These are phyloP conservation scores for Cochlearia excelsa DNA, from an alignment of 345 rosid genomes.

Conservation along the genomic window DNA sequence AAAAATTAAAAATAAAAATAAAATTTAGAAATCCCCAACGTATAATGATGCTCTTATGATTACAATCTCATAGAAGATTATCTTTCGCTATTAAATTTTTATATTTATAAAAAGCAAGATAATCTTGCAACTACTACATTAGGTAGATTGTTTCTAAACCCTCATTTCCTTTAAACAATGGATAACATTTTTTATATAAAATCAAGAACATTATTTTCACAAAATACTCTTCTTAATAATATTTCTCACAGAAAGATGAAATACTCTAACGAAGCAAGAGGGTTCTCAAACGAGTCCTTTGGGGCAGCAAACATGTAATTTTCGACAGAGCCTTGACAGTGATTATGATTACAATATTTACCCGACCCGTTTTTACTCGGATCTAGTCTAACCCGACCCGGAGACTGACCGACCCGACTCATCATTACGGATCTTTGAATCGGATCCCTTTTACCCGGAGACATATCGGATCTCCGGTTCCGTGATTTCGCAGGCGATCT, in stretches of 20 bases:
- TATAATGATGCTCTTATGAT: too few relatives aligned
- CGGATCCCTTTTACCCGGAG: slow-evolving; percentile 52
- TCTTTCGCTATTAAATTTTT: too few relatives aligned
- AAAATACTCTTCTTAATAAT: slow-evolving; percentile 6
- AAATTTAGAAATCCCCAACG: too few relatives aligned
- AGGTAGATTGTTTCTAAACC: too few relatives aligned
- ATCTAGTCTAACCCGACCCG: slow-evolving; percentile 51
- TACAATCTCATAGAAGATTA: too few relatives aligned
- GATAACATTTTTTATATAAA: too few relatives aligned
- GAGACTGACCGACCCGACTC: slow-evolving; percentile 46
- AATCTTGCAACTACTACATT: too few relatives aligned
- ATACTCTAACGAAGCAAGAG: slow-evolving; percentile 81
- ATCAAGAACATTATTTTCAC: slow-evolving; percentile 4
- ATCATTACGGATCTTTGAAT: slow-evolving; percentile 46
- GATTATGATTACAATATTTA: slow-evolving; percentile 8
- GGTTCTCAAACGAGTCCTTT: slow-evolving; percentile 71
- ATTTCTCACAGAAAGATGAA: slow-evolving; percentile 64
- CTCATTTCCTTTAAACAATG: too few relatives aligned
- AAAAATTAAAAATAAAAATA: too few relatives aligned
- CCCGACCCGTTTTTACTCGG: slow-evolving; percentile 33
- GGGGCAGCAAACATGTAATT: slow-evolving; percentile 10
- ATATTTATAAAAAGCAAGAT: too few relatives aligned
- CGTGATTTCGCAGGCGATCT: slow-evolving; percentile 37
- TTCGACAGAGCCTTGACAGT: not conserved
- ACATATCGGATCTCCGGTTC: slow-evolving; percentile 49